These are phyloP conservation scores for Starmerella bombi DNA, from an alignment of 805 yeast species.

Conservation along the genomic window DNA sequence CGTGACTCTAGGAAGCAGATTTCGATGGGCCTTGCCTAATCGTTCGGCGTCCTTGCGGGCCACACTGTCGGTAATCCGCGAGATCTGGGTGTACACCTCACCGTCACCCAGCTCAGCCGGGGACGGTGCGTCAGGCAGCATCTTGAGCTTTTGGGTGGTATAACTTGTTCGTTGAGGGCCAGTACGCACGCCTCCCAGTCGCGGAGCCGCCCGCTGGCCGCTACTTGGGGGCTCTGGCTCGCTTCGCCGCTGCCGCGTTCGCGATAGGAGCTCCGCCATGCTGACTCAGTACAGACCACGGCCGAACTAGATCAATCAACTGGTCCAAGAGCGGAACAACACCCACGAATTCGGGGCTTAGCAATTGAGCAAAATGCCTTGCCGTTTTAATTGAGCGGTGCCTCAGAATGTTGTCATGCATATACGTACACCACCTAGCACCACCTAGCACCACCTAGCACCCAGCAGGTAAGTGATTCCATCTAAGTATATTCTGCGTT, in stretches of 20 bases:
- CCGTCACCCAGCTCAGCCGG: conserved; percentile 29
- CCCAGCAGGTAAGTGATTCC: no score
- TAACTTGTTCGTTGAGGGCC: conserved; percentile 63
- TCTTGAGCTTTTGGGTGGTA: conserved; percentile 74
- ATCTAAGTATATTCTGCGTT: no score
- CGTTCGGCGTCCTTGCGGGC: conserved; percentile 92
- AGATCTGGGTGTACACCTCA: conserved; percentile 71
- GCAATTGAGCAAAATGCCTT: no score
- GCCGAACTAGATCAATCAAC: no score
- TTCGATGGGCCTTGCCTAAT: conserved; percentile 72
- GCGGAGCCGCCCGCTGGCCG: conserved; percentile 5
- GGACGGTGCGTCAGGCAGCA: conserved; percentile 77
- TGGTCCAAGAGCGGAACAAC: no score
- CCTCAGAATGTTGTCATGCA: no score
- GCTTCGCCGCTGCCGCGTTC: neutral
- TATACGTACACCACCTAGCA: no score
- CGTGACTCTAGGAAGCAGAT: conserved; percentile 80
- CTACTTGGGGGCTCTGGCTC: neutral
- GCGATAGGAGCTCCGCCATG: neutral
- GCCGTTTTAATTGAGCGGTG: no score
- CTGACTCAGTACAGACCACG: neutral
- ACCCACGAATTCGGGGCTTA: no score
- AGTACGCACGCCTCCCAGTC: conserved; percentile 17
- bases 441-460: no score
- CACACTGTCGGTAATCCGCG: conserved; percentile 68